Evolutionary conservation across 306 rosid species (phyloP).

Genomic region (Begonia loranthoides): DNA sequence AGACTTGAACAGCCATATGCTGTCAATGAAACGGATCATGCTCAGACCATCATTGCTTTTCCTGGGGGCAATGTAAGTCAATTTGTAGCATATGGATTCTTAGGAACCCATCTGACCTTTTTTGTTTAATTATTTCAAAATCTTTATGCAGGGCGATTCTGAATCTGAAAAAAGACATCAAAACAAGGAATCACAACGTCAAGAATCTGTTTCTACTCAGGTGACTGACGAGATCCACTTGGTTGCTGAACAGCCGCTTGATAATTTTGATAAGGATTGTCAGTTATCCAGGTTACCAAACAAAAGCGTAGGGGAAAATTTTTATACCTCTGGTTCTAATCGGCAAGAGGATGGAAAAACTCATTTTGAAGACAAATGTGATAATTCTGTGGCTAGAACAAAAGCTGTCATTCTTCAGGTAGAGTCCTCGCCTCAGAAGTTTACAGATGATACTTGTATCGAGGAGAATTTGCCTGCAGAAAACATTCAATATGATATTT

Average conservation of each 20-base stretch:
- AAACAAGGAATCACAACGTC: slow-evolving; percentile 10
- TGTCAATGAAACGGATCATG: slow-evolving; percentile 14
- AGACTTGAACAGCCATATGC: slow-evolving; percentile 18
- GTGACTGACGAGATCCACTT: slow-evolving; percentile 19
- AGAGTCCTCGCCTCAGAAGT: slow-evolving; percentile 19
- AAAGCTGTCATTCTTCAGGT: slow-evolving; percentile 13
- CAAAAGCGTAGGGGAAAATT: slow-evolving; percentile 8
- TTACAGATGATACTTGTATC: slow-evolving; percentile 11
- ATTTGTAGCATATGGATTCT: slow-evolving; percentile 15
- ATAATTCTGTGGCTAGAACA: slow-evolving; percentile 17
- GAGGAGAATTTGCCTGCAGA: slow-evolving; percentile 22
- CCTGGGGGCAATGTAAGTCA: slow-evolving; percentile 18
- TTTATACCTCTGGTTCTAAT: slow-evolving; percentile 4
- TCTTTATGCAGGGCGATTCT: slow-evolving; percentile 22
- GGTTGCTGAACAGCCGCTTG: slow-evolving; percentile 23
- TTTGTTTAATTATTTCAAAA: slow-evolving; percentile 10
- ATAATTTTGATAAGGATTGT: slow-evolving; percentile 16
- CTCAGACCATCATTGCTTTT: slow-evolving; percentile 13
- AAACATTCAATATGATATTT: slow-evolving; percentile 10
- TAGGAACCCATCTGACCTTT: slow-evolving; percentile 9
- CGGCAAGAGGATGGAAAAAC: no score
- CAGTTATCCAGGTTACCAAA: slow-evolving; percentile 11
- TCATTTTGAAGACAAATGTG: slow-evolving; percentile 21
- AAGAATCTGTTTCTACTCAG: slow-evolving; percentile 4
- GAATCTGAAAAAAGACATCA: slow-evolving; percentile 20